phyloP scores from a whole-genome alignment of 1,139 yeast genomes.

The Hemisphaericaspora subhashii region DNA sequence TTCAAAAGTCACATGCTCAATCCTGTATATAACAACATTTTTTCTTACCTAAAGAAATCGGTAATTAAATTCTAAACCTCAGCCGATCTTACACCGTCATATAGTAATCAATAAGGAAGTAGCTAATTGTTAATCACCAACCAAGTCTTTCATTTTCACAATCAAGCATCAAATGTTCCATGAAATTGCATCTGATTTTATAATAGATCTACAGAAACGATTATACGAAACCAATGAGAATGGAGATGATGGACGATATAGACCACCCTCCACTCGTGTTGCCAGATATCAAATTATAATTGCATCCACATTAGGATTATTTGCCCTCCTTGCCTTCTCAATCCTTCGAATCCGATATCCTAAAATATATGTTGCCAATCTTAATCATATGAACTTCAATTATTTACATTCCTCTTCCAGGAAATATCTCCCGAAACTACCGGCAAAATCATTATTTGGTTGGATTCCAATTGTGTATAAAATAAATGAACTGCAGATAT shows the following conservation, averaged over 20 bases:
- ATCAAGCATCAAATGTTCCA: background rate
- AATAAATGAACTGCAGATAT: constrained; percentile 71
- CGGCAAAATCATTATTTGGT: constrained; percentile 57
- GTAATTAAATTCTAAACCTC: too few relatives aligned
- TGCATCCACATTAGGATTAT: constrained; percentile 61
- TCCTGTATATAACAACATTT: too few relatives aligned
- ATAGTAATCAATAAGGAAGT: too few relatives aligned
- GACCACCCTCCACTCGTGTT: constrained; percentile 34
- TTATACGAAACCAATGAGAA: background rate
- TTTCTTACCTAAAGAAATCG: too few relatives aligned
- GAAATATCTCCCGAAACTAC: constrained; percentile 38
- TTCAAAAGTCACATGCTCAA: too few relatives aligned
- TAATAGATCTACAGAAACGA: background rate
- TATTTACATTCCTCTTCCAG: constrained; percentile 45
- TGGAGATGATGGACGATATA: constrained; percentile 12
- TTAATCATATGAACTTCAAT: constrained; percentile 43
- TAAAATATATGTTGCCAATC: constrained; percentile 63
- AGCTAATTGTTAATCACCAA: too few relatives aligned
- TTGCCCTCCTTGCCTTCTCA: constrained; percentile 66
- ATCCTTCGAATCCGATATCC: constrained; percentile 66
- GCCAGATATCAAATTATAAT: constrained; percentile 56
- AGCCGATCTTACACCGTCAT: too few relatives aligned
- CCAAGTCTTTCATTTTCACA: too few relatives aligned
- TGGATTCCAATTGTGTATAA: constrained; percentile 72
- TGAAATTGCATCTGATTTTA: background rate